phyloP scores from a whole-genome alignment of 1,284 basidiomycete genomes.

The Veloporphyrellus conicus region DNA sequence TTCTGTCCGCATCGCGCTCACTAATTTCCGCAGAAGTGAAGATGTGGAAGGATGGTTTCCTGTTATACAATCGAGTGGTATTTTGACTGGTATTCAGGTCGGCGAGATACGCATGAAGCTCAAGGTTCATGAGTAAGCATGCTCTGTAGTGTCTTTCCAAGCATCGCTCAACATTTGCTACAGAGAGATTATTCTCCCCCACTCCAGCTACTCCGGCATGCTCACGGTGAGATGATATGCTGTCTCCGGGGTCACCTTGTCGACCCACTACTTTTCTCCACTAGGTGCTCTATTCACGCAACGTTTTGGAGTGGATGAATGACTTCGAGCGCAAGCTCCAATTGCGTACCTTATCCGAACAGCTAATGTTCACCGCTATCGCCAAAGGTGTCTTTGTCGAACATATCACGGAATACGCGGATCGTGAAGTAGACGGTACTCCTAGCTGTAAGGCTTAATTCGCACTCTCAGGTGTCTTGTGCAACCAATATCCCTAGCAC shows the following conservation, averaged over 20 bases:
- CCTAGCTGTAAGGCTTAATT: slow-evolving; percentile 48
- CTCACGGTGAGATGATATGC: slow-evolving; percentile 43
- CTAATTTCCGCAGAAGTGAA: slow-evolving; percentile 69
- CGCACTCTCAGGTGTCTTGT: slow-evolving; percentile 1
- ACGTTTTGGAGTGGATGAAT: slow-evolving; percentile 68
- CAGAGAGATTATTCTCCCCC: slow-evolving; percentile 73
- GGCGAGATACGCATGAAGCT: slow-evolving; percentile 73
- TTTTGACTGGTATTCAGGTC: slow-evolving; percentile 52
- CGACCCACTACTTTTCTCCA: slow-evolving; percentile 5
- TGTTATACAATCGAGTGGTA: slow-evolving; percentile 50
- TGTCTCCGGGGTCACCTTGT: neutral
- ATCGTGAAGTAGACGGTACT: slow-evolving; percentile 62
- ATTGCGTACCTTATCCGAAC: slow-evolving; percentile 54
- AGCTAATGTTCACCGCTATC: slow-evolving; percentile 65
- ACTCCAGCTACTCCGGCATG: slow-evolving; percentile 51
- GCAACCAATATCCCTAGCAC: slow-evolving; percentile 38
- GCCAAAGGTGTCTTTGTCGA: slow-evolving; percentile 59
- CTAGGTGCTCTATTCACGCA: slow-evolving; percentile 59
- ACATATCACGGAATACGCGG: slow-evolving; percentile 62
- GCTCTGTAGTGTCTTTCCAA: slow-evolving; percentile 3
- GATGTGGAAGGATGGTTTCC: slow-evolving; percentile 79
- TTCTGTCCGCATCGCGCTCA: slow-evolving; percentile 57
- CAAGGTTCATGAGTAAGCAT: slow-evolving; percentile 68
- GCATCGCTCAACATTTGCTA: slow-evolving; percentile 13
- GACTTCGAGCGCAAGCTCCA: slow-evolving; percentile 66